A percentile compares a stretch with the other conserved stretches of the same genome.
These are phyloP conservation scores for Lactarius tabidus DNA, from an alignment of 768 basidiomycete species.

Conservation along the genomic window DNA sequence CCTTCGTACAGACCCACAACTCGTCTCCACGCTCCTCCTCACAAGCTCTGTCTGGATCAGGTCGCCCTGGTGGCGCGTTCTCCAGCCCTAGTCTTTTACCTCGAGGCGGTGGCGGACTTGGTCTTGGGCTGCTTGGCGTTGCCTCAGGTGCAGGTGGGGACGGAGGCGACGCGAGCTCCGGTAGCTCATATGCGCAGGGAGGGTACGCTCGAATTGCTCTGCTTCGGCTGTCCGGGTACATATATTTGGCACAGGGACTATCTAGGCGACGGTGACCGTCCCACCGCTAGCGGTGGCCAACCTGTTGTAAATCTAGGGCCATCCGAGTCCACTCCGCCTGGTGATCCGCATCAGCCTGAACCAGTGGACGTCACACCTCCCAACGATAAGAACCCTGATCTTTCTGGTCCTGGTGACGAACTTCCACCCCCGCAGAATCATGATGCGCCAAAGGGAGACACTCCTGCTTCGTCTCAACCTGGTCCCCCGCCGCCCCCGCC, in stretches of 20 bases:
- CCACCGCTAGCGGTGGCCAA: background rate
- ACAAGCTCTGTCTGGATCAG: conserved; percentile 13
- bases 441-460: background rate
- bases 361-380: background rate
- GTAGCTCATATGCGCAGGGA: conserved; percentile 18
- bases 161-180: conserved; percentile 26
- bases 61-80: conserved; percentile 21
- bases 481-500: background rate
- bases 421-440: conserved; percentile 3
- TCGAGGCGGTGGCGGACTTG: conserved; percentile 14
- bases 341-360: background rate
- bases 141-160: conserved; percentile 21
- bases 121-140: conserved; percentile 23
- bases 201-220: background rate
- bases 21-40: conserved; percentile 16
- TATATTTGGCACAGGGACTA: conserved; percentile 6
- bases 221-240: background rate
- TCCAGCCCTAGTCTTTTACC: conserved; percentile 10
- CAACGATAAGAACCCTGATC: background rate
- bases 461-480: conserved; percentile 2
- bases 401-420: background rate
- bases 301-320: conserved; percentile 18
- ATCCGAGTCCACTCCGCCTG: background rate
- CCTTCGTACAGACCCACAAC: conserved; percentile 18
- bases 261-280: background rate